Evolutionary conservation across 768 basidiomycete genomes (phyloP), one percentile per base, ranked within the genome.

Genomic region (Pleurotus eryngii): DNA sequence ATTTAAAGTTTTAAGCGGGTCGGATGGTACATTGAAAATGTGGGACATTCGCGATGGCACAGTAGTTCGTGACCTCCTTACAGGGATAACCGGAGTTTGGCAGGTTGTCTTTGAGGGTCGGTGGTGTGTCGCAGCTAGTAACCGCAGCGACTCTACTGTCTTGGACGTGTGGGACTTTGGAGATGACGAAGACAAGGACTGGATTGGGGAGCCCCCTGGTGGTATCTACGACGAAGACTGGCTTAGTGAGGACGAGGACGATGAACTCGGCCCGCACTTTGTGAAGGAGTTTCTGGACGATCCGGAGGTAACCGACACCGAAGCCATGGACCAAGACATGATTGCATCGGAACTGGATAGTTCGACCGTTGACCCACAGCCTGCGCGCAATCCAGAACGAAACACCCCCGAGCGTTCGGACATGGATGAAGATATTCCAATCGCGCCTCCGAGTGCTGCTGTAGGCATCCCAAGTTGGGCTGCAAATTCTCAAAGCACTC

Each of bases 1-100:
- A 69, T 93, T 92, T 78, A 98, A 97, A 68, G 92, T 98, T 46
- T 81, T 99, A 26, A 92, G 90, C 65, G 96, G 96, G 11, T 92
- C 90, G 12, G 97, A 98, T 63, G 97, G 97, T 14, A 93, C 91
- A 58, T 79, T 99, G 64, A 98, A 98, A 79, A 91, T 98, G 87
- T 99, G 97, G 97, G 91, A 98, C 68, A 81, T 96, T 59, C 76
- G 87, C 38, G 91, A 95, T 56, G 97, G 96, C 18, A 80, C 81
- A 0, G 86, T 92, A 39, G 86, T 93, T 11, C 81, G 93, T 35
- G 97, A 98, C 68, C 76, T 99, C 60, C 75, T 98, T 61, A 92
- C 90, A 1, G 90, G 92, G 8, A 92, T 98, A 61, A 90, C 87
- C 15, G 95, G 93, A 11, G 97, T 99, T 20, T 99, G 96, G 96